Evolutionary conservation across 345 rosid genomes (phyloP), one percentile per base, ranked within the genome.

Genomic region (Chamaenerion angustifolium): DNA sequence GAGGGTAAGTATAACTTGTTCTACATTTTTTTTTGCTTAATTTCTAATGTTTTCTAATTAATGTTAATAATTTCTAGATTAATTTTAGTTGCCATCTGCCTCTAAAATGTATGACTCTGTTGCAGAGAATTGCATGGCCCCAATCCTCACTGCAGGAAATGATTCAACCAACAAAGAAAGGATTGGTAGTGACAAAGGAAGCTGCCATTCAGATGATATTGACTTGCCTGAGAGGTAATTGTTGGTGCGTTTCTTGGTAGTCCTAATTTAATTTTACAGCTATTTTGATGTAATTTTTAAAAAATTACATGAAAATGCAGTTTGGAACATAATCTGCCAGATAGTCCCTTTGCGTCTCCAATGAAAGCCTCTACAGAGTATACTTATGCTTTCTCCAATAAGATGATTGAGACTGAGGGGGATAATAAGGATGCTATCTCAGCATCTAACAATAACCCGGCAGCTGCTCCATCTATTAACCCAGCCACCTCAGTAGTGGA

Each of bases 331-430:
- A 74, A 74, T 54, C 85, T 82, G 15, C 90, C 90, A 10, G 90
- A 82, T 56, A 82, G 81, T 41, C 90, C 77, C 45, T 82, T 82
- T 46, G 90, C 85, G 3, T 76, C 90, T 31, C 74, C 85, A 13
- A 57, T 66, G 10, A 68, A 70, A 55, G 63, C 56, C 40, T 35
- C 68, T 6, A 54, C 59, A 11, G 70, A 64, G 4, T 66, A 65
- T 63, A 55, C 62, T 15, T 64, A 68, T 41, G 64, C 76, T 57
- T 65, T 65, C 61, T 42, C 67, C 52, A 50, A 21, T 40, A 48
- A 48, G 10, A 54, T 63, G 48, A 14, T 8, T 31, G 37, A 31
- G 8, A 31, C 42, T n/a, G 76, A 57, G 55, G 62, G 54, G 37
- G 71, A 70, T 21, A 79, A 67, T 27, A 76, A 66, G 55, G 73